These are phyloP conservation scores for Suillus alpinus DNA, from an alignment of 768 basidiomycete genomes.

Conservation along the genomic window DNA sequence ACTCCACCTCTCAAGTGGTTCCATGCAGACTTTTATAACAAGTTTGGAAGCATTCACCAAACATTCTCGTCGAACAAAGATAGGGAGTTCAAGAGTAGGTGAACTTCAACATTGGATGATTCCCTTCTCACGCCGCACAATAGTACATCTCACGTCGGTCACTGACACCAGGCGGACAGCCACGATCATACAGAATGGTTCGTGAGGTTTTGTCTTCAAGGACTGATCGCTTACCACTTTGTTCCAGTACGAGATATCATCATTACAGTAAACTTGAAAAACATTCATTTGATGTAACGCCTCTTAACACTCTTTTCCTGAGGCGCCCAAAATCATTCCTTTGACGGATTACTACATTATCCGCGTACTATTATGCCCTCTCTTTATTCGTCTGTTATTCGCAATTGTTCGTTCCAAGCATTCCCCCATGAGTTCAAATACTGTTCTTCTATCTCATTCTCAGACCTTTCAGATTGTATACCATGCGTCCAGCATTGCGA, in stretches of 20 bases:
- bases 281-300: conserved; percentile 39
- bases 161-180: conserved; percentile 76
- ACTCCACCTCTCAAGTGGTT: background rate
- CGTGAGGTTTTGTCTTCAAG: conserved; percentile 18
- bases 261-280: conserved; percentile 61
- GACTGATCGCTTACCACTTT: conserved; percentile 6
- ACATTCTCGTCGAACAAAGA: conserved; percentile 64
- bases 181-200: conserved; percentile 73
- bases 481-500: conserved; percentile 2
- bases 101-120: background rate
- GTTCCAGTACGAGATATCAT: conserved; percentile 65
- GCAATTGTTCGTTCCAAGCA: conserved; percentile 6
- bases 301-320: background rate
- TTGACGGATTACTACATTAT: conserved; percentile 2
- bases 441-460: conserved; percentile 5
- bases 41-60: conserved; percentile 70
- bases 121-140: conserved; percentile 10
- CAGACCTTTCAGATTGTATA: conserved; percentile 2
- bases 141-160: conserved; percentile 79
- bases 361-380: conserved; percentile 3
- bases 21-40: conserved; percentile 63
- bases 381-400: conserved; percentile 10
- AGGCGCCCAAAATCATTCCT: background rate
- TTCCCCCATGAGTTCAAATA: conserved; percentile 4
- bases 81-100: conserved; percentile 71